These are phyloP conservation scores for Echria macrotheca DNA, from an alignment of 495 filamentous ascomycete species.

Conservation along the genomic window DNA sequence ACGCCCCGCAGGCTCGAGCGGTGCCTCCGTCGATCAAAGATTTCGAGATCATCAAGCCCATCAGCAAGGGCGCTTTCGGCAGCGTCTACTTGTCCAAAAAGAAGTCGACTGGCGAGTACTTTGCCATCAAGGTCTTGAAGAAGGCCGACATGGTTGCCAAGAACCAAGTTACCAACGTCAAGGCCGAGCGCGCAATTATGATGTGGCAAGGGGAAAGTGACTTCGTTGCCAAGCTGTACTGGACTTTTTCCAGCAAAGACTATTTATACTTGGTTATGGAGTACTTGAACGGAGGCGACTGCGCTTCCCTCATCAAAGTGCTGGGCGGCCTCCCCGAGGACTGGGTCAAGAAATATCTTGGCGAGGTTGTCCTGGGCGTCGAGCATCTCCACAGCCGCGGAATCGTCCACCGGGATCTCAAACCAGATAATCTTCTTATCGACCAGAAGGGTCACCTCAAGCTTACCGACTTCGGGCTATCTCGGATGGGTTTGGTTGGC, in stretches of 20 bases:
- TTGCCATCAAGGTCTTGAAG: slow-evolving; percentile 95
- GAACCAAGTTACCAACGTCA: slow-evolving; percentile 98
- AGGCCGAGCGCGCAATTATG: slow-evolving; percentile 99
- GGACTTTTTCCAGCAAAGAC: slow-evolving; percentile 99
- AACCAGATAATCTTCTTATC: slow-evolving; percentile 95
- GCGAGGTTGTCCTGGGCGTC: slow-evolving; percentile 89
- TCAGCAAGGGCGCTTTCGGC: slow-evolving; percentile 97
- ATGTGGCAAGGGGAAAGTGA: slow-evolving; percentile 99
- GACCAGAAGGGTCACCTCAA: slow-evolving; percentile 96
- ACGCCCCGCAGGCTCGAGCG: slow-evolving; percentile 67
- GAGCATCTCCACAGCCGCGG: slow-evolving; percentile 91
- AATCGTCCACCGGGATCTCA: slow-evolving; percentile 94
- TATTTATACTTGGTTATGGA: slow-evolving; percentile 99
- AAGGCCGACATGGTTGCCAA: slow-evolving; percentile 99
- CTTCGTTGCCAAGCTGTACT: slow-evolving; percentile 97
- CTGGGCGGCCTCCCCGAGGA: slow-evolving; percentile 88
- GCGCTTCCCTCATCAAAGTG: slow-evolving; percentile 91
- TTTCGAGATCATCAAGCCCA: slow-evolving; percentile 98
- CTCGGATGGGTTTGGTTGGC: slow-evolving; percentile 93
- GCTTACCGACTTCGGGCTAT: slow-evolving; percentile 94
- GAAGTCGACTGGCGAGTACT: slow-evolving; percentile 96
- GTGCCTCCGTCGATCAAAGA: slow-evolving; percentile 95
- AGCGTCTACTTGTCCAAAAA: slow-evolving; percentile 98
- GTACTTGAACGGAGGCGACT: slow-evolving; percentile 96
- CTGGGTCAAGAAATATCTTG: slow-evolving; percentile 95